These are phyloP conservation scores for Aspergillus puulaauensis DNA, from an alignment of 2,329 filamentous ascomycete genomes.

Conservation along the genomic window DNA sequence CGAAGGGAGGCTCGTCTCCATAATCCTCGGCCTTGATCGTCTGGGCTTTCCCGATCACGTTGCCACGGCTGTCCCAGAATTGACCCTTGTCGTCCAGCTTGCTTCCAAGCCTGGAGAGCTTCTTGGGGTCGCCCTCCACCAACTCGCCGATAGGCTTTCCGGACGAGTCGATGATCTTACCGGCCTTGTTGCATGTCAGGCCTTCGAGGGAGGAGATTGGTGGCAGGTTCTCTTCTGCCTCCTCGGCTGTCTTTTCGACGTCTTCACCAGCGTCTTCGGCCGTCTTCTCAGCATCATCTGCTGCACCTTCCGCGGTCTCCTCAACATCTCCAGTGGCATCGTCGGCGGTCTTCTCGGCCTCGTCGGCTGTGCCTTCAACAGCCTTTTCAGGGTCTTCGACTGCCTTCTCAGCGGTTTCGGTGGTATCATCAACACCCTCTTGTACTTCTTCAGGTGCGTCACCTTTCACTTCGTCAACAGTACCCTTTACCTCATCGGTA, in stretches of 20 bases:
- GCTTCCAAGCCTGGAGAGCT: conserved; percentile 47
- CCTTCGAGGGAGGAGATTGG: conserved; percentile 40
- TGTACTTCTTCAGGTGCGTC: neutral
- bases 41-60: conserved; percentile 62
- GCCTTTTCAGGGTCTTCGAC: conserved; percentile 10
- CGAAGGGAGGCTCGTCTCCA: conserved; percentile 42
- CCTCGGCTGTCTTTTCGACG: conserved; percentile 13
- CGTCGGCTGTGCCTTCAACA: conserved; percentile 31
- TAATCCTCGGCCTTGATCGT: conserved; percentile 39
- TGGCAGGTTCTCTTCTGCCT: conserved; percentile 33
- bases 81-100: conserved; percentile 60
- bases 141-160: conserved; percentile 58
- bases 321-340: neutral
- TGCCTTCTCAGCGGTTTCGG: conserved; percentile 1
- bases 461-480: conserved; percentile 25
- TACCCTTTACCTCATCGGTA: conserved; percentile 22
- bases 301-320: neutral
- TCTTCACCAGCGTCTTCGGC: neutral
- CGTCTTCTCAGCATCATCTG: conserved; percentile 14
- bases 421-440: neutral
- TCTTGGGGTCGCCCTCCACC: conserved; percentile 63
- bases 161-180: conserved; percentile 41
- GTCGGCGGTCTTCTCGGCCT: neutral
- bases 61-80: conserved; percentile 63
- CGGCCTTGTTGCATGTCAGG: conserved; percentile 44